Conservation (phyloP, 192 early-diverging fungal species). For the Linnemannia zychae region DNA sequence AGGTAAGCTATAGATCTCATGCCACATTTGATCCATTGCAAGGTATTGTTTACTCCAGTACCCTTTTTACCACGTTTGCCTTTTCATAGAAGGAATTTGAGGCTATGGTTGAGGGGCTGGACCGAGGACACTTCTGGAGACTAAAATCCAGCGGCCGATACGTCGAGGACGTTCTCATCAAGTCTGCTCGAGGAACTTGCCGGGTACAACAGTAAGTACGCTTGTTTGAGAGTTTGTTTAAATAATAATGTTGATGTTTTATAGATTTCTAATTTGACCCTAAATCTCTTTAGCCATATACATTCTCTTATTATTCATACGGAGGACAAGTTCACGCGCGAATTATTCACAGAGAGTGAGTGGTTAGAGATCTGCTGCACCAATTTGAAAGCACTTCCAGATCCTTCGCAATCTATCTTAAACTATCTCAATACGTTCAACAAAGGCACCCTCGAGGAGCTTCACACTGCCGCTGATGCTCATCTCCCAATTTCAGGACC, state of each 20-base stretch:
- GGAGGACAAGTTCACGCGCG: constrained; percentile 9
- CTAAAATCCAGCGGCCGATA: constrained; percentile 10
- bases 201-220: constrained; percentile 11
- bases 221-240: neutral
- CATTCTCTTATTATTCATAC: constrained; percentile 16
- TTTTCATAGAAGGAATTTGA: too few species aligned
- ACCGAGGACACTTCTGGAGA: constrained; percentile 16
- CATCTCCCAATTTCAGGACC: neutral
- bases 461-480: constrained; percentile 7
- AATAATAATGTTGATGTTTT: neutral
- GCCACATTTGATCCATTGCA: too few species aligned
- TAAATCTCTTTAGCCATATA: constrained; percentile 21
- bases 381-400: neutral
- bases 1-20: too few species aligned
- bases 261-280: constrained; percentile 9
- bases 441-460: constrained; percentile 5
- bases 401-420: neutral
- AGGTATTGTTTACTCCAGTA: too few species aligned
- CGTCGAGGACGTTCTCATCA: constrained; percentile 10
- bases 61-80: too few species aligned
- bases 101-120: constrained; percentile 12
- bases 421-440: constrained; percentile 13
- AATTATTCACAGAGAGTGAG: constrained; percentile 1
- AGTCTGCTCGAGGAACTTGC: neutral
- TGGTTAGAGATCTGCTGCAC: constrained; percentile 13